These are phyloP conservation scores for Diaporthe vaccinii DNA, from an alignment of 2,329 filamentous ascomycete genomes.

Conservation along the genomic window DNA sequence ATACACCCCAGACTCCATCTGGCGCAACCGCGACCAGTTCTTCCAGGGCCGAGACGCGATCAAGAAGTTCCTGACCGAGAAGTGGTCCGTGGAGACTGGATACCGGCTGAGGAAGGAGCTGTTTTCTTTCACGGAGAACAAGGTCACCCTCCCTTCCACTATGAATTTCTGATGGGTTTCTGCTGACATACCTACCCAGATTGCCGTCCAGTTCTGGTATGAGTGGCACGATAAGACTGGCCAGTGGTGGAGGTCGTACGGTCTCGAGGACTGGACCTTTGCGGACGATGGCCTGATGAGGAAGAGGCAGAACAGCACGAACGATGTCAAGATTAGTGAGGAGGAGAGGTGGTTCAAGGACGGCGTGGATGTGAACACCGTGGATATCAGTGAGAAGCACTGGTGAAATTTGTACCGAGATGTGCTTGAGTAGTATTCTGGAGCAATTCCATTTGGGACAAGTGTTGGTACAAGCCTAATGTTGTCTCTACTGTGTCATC, in stretches of 20 bases:
- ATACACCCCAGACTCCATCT: conserved; percentile 83
- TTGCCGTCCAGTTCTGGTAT: conserved; percentile 94
- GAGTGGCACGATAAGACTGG: conserved; percentile 79
- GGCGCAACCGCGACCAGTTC: conserved; percentile 83
- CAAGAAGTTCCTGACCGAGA: conserved; percentile 75
- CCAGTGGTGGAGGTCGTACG: conserved; percentile 91
- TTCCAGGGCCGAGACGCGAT: conserved; percentile 78
- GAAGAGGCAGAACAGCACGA: conserved; percentile 83
- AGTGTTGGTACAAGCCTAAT: neutral
- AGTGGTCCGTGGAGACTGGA: conserved; percentile 79
- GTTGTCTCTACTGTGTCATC: too few species aligned
- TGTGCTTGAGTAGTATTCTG: neutral
- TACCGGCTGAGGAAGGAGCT: conserved; percentile 87
- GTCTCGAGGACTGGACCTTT: conserved; percentile 85
- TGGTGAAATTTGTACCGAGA: conserved; percentile 62
- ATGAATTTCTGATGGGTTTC: neutral
- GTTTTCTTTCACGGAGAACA: conserved; percentile 81
- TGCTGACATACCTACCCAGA: conserved; percentile 55
- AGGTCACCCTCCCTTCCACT: conserved; percentile 51
- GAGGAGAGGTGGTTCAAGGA: conserved; percentile 78
- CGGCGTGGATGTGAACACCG: conserved; percentile 76
- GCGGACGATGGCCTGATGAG: conserved; percentile 77
- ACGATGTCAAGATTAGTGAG: conserved; percentile 75
- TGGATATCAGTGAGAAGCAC: conserved; percentile 76
- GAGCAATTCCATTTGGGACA: neutral